These are phyloP conservation scores for Chrysosporium queenslandicum DNA, from an alignment of 2,329 filamentous ascomycete species.

Conservation along the genomic window DNA sequence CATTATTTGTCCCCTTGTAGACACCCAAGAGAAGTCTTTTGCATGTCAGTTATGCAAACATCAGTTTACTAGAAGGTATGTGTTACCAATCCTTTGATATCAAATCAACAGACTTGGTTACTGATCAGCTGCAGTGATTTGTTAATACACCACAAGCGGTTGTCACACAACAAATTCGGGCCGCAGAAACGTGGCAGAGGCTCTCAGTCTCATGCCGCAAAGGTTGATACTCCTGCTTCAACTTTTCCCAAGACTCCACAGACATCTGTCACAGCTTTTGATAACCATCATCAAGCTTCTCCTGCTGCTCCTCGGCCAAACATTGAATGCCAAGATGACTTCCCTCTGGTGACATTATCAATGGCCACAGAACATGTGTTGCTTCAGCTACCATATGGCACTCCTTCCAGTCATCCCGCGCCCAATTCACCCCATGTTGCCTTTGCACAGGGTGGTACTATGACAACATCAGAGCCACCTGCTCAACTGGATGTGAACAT, in stretches of 20 bases:
- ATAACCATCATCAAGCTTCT: constrained; percentile 23
- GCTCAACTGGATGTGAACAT: background rate
- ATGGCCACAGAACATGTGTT: constrained; percentile 36
- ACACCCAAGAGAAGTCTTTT: constrained; percentile 43
- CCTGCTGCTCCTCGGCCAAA: background rate
- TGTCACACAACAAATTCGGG: constrained; percentile 36
- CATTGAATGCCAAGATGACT: constrained; percentile 17
- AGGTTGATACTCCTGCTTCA: constrained; percentile 13
- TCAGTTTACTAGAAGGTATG: constrained; percentile 39
- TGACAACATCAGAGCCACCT: background rate
- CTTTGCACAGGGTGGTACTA: constrained; percentile 4
- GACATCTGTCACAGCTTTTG: constrained; percentile 20
- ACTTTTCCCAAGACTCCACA: constrained; percentile 15
- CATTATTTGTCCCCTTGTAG: constrained; percentile 23
- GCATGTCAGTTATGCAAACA: constrained; percentile 41
- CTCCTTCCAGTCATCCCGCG: constrained; percentile 10
- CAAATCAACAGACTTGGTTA: no score
- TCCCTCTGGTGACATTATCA: constrained; percentile 33
- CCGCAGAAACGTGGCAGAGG: constrained; percentile 28
- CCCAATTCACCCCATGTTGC: background rate
- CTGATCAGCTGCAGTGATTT: constrained; percentile 34
- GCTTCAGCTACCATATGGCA: constrained; percentile 21
- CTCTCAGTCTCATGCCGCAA: constrained; percentile 19
- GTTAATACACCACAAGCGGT: constrained; percentile 40
- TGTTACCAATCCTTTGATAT: background rate